These are phyloP conservation scores for Ophiocordyceps sinensis DNA, from an alignment of 2,329 filamentous ascomycete genomes.

Conservation along the genomic window DNA sequence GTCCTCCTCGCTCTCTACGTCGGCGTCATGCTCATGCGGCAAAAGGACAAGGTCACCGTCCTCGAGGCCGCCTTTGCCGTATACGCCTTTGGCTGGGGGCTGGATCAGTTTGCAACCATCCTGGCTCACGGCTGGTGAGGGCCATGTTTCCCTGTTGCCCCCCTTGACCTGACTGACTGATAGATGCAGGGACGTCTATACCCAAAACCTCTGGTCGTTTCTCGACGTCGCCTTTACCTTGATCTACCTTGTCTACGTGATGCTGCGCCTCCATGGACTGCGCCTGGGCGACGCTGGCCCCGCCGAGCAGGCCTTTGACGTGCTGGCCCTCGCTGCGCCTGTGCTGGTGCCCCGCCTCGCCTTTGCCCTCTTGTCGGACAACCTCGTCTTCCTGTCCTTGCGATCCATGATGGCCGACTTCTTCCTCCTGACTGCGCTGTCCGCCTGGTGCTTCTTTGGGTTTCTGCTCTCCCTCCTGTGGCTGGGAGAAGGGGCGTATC, in stretches of 20 bases:
- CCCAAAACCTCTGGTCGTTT: slow-evolving; percentile 81
- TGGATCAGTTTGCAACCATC: slow-evolving; percentile 66
- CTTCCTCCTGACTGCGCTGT: slow-evolving; percentile 58
- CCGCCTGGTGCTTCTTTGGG: slow-evolving; percentile 71
- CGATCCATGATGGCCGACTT: slow-evolving; percentile 81
- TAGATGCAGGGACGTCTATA: slow-evolving; percentile 55
- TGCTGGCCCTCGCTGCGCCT: slow-evolving; percentile 66
- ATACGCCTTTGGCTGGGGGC: slow-evolving; percentile 64
- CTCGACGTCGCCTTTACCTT: slow-evolving; percentile 65
- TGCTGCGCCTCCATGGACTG: slow-evolving; percentile 52
- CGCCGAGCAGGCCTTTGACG: slow-evolving; percentile 57
- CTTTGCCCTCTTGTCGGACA: slow-evolving; percentile 72
- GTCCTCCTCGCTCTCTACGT: slow-evolving; percentile 56
- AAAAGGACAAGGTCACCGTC: slow-evolving; percentile 37
- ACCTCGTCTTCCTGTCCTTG: slow-evolving; percentile 68
- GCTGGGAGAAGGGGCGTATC: slow-evolving; percentile 52
- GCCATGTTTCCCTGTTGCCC: no score
- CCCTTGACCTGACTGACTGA: neutral
- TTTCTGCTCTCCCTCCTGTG: slow-evolving; percentile 69
- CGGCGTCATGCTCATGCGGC: slow-evolving; percentile 54
- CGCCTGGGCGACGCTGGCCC: slow-evolving; percentile 29
- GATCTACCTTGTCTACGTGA: slow-evolving; percentile 56
- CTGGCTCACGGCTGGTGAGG: slow-evolving; percentile 53
- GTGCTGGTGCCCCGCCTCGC: slow-evolving; percentile 66
- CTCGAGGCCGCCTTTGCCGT: slow-evolving; percentile 55